These are phyloP conservation scores for Boletus insuetus DNA, from an alignment of 768 basidiomycete genomes.

Conservation along the genomic window DNA sequence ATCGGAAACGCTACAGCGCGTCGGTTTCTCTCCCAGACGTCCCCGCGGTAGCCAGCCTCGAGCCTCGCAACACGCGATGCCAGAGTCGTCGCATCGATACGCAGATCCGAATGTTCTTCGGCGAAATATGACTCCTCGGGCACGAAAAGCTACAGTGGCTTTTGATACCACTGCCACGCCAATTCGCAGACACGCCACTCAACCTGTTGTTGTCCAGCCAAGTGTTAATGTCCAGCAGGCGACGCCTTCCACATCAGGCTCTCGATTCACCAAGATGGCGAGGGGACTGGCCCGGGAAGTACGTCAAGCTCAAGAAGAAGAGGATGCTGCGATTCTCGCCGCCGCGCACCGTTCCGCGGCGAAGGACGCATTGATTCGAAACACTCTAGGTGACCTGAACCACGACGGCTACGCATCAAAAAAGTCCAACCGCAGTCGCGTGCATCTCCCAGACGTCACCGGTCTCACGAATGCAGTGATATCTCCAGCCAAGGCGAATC, in stretches of 20 bases:
- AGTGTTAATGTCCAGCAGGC: constrained; percentile 57
- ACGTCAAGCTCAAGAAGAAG: constrained; percentile 37
- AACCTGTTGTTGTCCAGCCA: constrained; percentile 36
- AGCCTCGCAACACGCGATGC: constrained; percentile 19
- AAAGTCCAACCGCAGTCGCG: constrained; percentile 35
- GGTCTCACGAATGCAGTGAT: constrained; percentile 77
- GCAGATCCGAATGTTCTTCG: constrained; percentile 17
- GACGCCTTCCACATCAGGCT: constrained; percentile 53
- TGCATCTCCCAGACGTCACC: constrained; percentile 80
- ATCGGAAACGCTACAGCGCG: constrained; percentile 65
- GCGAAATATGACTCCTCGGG: constrained; percentile 35
- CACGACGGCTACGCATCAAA: constrained; percentile 12
- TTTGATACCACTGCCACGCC: constrained; percentile 30
- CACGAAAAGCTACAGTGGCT: constrained; percentile 26
- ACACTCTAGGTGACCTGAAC: background rate
- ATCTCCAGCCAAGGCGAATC: constrained; percentile 60
- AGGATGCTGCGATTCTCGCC: constrained; percentile 1
- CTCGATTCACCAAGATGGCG: constrained; percentile 61
- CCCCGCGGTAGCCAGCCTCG: constrained; percentile 49
- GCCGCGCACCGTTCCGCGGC: constrained; percentile 1
- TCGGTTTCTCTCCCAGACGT: constrained; percentile 72
- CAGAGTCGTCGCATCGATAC: constrained; percentile 13
- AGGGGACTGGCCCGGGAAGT: constrained; percentile 55
- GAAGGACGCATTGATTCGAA: constrained; percentile 31
- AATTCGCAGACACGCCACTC: constrained; percentile 22